Evolutionary conservation across 73 alveolate genomes (phyloP), one percentile per base, ranked within the genome.

Genomic region (Paramecium sonneborni): DNA sequence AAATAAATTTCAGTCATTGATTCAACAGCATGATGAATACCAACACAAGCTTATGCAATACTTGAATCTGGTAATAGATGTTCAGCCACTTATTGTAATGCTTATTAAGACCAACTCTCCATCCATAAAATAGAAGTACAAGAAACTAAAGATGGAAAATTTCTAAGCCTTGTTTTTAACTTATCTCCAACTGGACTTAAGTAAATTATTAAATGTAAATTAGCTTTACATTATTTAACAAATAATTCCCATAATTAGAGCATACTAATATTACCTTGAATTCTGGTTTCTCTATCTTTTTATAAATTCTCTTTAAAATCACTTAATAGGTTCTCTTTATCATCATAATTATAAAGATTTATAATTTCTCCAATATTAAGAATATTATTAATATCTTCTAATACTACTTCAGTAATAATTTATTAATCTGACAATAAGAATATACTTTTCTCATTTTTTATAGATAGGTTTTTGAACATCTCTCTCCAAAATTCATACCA

Each of bases 41-140:
- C 95, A 58, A 97, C 97, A 76, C 97, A 98, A 20, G 96, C 92
- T 85, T 89, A 76, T 26, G 96, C 97, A 39, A 96, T 95, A 28
- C 86, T 94, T 44, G 85, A 82, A 18, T 88, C 85, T 1, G 88
- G 84, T 24, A 93, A 21, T 52, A 92, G 38, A 57, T 92, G 74
- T 46, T 43, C 62, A 18, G 98, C 98, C 0, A 96, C 99, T 84
- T 95, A 93, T 69, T 79, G 82, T 2, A 97, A 90, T 6, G 99
- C 99, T 48, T 95, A 98, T 87, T 94, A 95, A 1, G 99, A 99
- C 99, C 99, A 97, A 44, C 95, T 95, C 46, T 95, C 86, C 92
- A 97, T 96, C 99, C 99, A 97, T 74, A 96, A 97, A 1, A 95
- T 96, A 58, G 97, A 95, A 3, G 99, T 96, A 84, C 99, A 97